phyloP scores from a whole-genome alignment of 768 basidiomycete genomes.

The Lactarius sanguifluus region DNA sequence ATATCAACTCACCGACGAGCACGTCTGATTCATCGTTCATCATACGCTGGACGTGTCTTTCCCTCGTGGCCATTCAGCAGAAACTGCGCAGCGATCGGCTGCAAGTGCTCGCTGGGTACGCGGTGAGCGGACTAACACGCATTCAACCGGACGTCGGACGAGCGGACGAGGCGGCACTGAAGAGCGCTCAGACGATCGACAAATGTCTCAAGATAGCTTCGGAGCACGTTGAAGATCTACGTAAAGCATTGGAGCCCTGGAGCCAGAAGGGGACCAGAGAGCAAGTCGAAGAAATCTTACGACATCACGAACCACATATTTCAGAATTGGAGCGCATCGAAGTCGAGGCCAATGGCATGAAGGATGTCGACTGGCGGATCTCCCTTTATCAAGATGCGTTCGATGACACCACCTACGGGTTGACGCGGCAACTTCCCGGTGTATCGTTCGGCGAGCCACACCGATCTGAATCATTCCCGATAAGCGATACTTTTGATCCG shows the following conservation, averaged over 20 bases:
- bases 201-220: neutral
- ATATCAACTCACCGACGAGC: too few species aligned
- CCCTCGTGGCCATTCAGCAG: too few species aligned
- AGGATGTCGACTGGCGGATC: too few species aligned
- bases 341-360: too few species aligned
- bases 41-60: too few species aligned
- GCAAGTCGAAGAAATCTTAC: too few species aligned
- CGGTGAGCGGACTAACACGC: neutral
- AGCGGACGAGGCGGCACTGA: neutral
- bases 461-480: neutral
- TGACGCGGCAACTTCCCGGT: slow-evolving; percentile 14
- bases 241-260: slow-evolving; percentile 1
- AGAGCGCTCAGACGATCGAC: neutral
- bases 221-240: neutral
- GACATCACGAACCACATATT: too few species aligned
- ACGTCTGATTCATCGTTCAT: too few species aligned
- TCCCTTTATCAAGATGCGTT: neutral
- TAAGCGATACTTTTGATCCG: neutral
- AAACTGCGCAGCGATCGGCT: too few species aligned
- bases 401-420: neutral
- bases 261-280: too few species aligned
- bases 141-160: neutral
- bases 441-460: neutral
- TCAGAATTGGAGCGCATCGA: too few species aligned
- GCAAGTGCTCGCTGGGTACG: too few species aligned